Evolutionary conservation across 2,329 filamentous ascomycete genomes (phyloP), one percentile per base, ranked within the genome.

Genomic region (Microcyclospora pomicola): DNA sequence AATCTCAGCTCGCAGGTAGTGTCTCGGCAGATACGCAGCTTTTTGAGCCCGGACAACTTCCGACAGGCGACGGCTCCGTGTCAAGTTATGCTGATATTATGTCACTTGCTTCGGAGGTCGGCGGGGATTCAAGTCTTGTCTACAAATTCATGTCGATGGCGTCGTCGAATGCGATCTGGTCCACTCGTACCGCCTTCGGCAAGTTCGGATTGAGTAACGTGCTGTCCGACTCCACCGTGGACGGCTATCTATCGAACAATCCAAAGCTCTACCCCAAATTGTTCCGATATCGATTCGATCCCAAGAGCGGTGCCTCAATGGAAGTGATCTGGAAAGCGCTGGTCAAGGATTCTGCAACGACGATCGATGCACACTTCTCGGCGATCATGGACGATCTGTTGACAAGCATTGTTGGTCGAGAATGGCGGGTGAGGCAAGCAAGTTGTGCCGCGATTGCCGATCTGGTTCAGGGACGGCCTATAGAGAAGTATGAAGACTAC

Each of bases 71-170:
- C 46, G 86, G 86, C 6, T 84, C 86, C 0, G 75, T 96, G 39
- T 95, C 85, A 0, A 96, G 88, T 0, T 98, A 98, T 65, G 94
- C 93, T 56, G 91, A 98, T 54, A 96, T 98, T 48, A 82, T 98
- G 59, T 91, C 72, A 49, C 68, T 98, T 34, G 91, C 91, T n/a
- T 84, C 88, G 32, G 91, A 98, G 62, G 87, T 95, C 27, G 91
- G 91, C 9, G 19, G 19, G 19, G 88, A 98, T 52, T 88, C 91
- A 41, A 87, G 82, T 49, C 68, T 98, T n/a, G 83, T 96, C 1
- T 98, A 98, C 65, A 85, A 87, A 43, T 96, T 98, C 63, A 98
- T 98, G 91, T 88, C 87, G 0, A 71, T 98, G 48, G 91, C 91
- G 2, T 85, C 86, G 2, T 94, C 95, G 53, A 92, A 93, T 34